Evolutionary conservation across 139 green algal genomes (phyloP), one percentile per base, ranked within the genome.

Genomic region (Nannochloris sp.): DNA sequence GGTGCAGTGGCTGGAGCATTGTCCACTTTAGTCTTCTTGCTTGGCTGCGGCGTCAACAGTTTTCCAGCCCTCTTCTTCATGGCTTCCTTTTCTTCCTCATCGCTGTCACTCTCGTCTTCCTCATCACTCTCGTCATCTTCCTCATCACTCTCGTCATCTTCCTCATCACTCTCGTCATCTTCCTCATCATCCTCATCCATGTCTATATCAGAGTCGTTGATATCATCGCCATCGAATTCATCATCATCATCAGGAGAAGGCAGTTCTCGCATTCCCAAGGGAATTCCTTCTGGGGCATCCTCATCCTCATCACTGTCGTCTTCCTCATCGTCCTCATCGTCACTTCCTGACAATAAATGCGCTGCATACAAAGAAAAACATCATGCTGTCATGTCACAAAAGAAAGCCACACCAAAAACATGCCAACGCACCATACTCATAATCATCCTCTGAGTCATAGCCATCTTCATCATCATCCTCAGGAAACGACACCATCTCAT

Each of bases 1-100:
- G 61, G 61, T 14, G 44, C 61, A 46, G 61, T 44, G 18, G 44
- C 61, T 14, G 61, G 49, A 9, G 53, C 53, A 51, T 67, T 66
- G 40, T 21, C 64, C 6, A 57, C 0, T 29, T 57, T 37, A 31
- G 34, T 37, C 27, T 60, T 71, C 16, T 60, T 60, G 11, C 29
- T 23, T 36, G 64, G 49, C 14, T 51, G n/a, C 1, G 51, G 49
- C 4, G 27, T 57, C 29, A 24, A 6, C 3, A 51, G 24, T 14
- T 29, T 15, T 48, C n/a, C 44, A 27, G 64, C 49, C 10, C 40
- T 50, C 44, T 60, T 62, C 16, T 15, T 50, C 4, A 14, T 11
- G 7, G 37, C 63, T 25, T 59, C 46, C 9, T 29, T 21, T 36
- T 64, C 51, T 37, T 59, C 43, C 18, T 36, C 16, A 46, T 21